Conservation (phyloP, 2,329 filamentous ascomycete genomes). For the Emmonsiellopsis sp. region DNA sequence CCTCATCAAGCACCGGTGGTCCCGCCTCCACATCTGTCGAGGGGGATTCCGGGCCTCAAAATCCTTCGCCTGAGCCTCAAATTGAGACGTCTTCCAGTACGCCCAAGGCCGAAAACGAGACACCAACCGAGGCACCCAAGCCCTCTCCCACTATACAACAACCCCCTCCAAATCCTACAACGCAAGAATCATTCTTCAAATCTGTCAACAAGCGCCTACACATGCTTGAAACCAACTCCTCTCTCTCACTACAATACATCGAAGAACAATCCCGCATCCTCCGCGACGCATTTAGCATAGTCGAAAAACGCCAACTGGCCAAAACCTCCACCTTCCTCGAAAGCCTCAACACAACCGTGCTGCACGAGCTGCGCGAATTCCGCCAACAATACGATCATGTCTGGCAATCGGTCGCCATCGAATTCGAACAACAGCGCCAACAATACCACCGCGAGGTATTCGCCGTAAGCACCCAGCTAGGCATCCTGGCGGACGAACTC, state of each 20-base stretch:
- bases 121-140: slow-evolving; percentile 4
- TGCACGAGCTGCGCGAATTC: slow-evolving; percentile 68
- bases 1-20: neutral
- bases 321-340: slow-evolving; percentile 76
- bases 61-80: slow-evolving; percentile 21
- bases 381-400: slow-evolving; percentile 88
- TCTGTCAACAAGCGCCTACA: slow-evolving; percentile 87
- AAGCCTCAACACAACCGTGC: slow-evolving; percentile 76
- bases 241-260: slow-evolving; percentile 87
- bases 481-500: slow-evolving; percentile 87
- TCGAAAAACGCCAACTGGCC: slow-evolving; percentile 78
- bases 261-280: slow-evolving; percentile 90
- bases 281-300: slow-evolving; percentile 74
- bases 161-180: slow-evolving; percentile 60
- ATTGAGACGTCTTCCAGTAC: slow-evolving; percentile 3
- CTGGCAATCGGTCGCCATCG: slow-evolving; percentile 91
- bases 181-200: slow-evolving; percentile 97
- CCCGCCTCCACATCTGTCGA: neutral
- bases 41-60: neutral
- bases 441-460: slow-evolving; percentile 75
- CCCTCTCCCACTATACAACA: slow-evolving; percentile 40
- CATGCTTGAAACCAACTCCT: slow-evolving; percentile 84
- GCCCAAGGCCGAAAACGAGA: slow-evolving; percentile 3
- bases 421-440: slow-evolving; percentile 80
- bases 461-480: slow-evolving; percentile 70